Conservation (phyloP, 345 rosid species). For the Salix dunnii region DNA sequence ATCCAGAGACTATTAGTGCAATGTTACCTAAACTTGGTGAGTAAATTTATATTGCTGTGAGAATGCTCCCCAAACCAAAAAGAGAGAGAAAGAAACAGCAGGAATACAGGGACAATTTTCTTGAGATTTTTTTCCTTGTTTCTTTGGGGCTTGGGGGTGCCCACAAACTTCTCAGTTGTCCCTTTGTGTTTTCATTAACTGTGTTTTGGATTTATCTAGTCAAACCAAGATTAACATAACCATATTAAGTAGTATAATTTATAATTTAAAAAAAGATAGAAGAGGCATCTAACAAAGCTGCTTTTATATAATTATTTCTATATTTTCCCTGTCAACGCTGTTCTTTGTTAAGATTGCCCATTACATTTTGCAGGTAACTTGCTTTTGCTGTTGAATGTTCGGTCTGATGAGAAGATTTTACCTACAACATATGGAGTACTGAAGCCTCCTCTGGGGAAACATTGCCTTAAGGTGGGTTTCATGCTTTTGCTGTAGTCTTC, state of each 20-base stretch:
- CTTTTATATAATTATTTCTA: background rate
- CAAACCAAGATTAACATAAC: background rate
- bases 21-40: constrained; percentile 96
- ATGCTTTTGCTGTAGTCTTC: background rate
- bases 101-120: background rate
- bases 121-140: background rate
- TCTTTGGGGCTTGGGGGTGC: background rate
- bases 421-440: constrained; percentile 92
- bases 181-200: background rate
- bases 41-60: constrained; percentile 15
- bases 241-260: background rate
- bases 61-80: background rate
- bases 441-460: constrained; percentile 97
- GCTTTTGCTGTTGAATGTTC: constrained; percentile 64
- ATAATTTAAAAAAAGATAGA: background rate
- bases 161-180: background rate
- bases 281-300: background rate
- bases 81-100: background rate
- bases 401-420: constrained; percentile 74
- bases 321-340: constrained; percentile 3
- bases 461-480: constrained; percentile 78
- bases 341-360: constrained; percentile 8
- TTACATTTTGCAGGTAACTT: constrained; percentile 57
- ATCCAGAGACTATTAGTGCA: constrained; percentile 79
- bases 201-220: background rate